phyloP scores from a whole-genome alignment of 139 green algal genomes.

The Micractinium sp. region DNA sequence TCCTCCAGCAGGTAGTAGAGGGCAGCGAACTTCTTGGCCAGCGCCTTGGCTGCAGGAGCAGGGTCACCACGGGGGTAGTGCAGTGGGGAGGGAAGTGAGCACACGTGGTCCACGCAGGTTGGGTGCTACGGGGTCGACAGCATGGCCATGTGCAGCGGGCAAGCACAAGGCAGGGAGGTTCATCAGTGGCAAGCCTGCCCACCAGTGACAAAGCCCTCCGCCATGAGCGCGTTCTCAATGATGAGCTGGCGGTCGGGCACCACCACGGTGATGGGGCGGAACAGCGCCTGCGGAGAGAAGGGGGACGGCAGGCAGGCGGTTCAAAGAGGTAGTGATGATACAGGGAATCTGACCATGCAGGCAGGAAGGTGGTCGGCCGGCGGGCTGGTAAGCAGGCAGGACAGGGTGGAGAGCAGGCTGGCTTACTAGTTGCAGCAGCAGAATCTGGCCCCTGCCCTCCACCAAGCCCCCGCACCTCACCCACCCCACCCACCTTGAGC shows the following conservation, averaged over 20 bases:
- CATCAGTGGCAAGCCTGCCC: not conserved
- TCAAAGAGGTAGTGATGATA: constrained; percentile 38
- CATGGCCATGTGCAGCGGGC: too few species aligned
- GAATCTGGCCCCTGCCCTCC: not conserved
- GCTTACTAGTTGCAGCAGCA: not conserved
- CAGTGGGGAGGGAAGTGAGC: too few species aligned
- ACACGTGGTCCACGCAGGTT: too few species aligned
- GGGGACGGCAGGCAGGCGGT: not conserved
- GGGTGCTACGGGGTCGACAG: too few species aligned
- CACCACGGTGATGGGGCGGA: constrained; percentile 90
- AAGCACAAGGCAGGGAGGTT: too few species aligned
- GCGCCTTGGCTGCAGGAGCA: constrained; percentile 41
- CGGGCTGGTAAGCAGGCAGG: not conserved
- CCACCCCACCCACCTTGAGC: constrained; percentile 66
- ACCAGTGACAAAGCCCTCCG: constrained; percentile 89
- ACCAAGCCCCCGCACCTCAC: not conserved
- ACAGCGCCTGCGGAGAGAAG: constrained; percentile 60
- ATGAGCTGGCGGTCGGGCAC: constrained; percentile 90
- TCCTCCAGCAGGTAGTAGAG: constrained; percentile 92
- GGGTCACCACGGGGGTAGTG: too few species aligned
- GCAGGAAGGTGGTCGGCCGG: not conserved
- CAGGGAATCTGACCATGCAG: not conserved
- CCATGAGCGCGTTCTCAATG: constrained; percentile 95
- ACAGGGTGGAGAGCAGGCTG: not conserved
- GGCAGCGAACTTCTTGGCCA: constrained; percentile 91